These are phyloP conservation scores for Cucumis cinereus DNA, from an alignment of 306 rosid species.

Conservation along the genomic window DNA sequence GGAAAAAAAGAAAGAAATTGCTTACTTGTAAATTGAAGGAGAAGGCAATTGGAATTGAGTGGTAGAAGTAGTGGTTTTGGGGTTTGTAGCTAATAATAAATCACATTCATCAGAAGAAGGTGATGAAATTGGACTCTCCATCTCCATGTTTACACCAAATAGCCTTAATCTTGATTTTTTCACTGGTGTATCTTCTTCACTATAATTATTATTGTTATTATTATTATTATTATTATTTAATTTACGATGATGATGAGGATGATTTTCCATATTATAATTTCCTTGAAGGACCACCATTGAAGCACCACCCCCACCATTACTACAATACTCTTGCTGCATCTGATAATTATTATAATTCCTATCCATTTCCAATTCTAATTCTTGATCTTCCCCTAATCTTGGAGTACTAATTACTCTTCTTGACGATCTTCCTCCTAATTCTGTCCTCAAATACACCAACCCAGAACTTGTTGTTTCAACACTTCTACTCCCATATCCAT, in stretches of 20 bases:
- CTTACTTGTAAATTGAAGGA: not conserved
- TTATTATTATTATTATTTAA: not conserved
- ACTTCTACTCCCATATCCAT: slow-evolving; percentile 18
- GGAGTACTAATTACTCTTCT: not conserved
- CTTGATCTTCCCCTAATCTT: not conserved
- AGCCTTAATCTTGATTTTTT: slow-evolving; percentile 27
- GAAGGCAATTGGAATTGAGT: not conserved
- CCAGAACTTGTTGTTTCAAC: slow-evolving; percentile 8
- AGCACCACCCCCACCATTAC: not conserved
- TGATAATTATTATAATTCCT: not conserved
- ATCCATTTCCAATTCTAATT: slow-evolving; percentile 12
- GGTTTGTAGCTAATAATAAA: slow-evolving; percentile 15
- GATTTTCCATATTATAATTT: not conserved
- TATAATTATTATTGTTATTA: not conserved
- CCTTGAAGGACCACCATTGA: slow-evolving; percentile 37
- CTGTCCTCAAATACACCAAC: slow-evolving; percentile 15
- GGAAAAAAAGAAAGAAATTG: not conserved
- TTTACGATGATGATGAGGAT: too few relatives aligned
- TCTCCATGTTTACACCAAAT: slow-evolving; percentile 41
- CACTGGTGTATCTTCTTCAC: slow-evolving; percentile 9
- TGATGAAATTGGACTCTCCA: slow-evolving; percentile 11
- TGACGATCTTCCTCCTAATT: not conserved
- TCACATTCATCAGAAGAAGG: slow-evolving; percentile 17
- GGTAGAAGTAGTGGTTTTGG: not conserved
- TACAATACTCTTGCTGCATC: not conserved